Base-by-base conservation (phyloP, 2,329 filamentous ascomycete genomes). In the Pseudogymnoascus sp. region DNA sequence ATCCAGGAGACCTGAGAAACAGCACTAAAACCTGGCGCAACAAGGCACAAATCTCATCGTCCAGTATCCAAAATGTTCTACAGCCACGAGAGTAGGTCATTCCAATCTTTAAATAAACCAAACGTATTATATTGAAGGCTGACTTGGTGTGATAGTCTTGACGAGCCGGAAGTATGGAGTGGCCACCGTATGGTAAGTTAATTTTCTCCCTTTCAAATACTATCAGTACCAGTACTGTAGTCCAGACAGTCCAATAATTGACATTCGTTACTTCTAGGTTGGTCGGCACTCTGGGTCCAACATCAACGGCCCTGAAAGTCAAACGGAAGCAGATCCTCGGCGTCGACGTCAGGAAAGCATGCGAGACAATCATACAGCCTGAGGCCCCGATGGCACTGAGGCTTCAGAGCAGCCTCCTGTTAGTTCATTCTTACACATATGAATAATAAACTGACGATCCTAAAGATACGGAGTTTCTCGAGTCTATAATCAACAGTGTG, bases 151-250 rank as follows among this genome's bases (percentile, higher is more conserved):
- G 10, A 88, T 10, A 88, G 85, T 99, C 65, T 84, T 99, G 63
- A 94, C 87, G 3, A 93, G 84, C 66, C 86, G 86, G 72, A 88
- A 94, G 73, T 90, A 97, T 83, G 94, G 94, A 63, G 90, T 99
- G 63, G 89, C 93, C 12, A 99, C 93, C 1, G 88, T 99, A 65
- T 99, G 94, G 93, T 96, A 80, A 71, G 83, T 71, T 23, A 23
- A 31, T 1, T 7, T 21, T 47, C 25, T 21, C n/a, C 21, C 0
- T 28, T 33, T 10, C 14, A 37, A 25, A 28, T 40, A 21, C 37
- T n/a, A 38, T 35, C 23, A 5, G 18, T 16, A 25, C 47, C 8
- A 59, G 7, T 21, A 10, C 23, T 6, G 7, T n/a, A 4, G 4
- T 21, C n/a, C 18, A 62, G 42, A 23, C 7, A 28, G 5, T 25